A percentile compares a stretch with the other conserved stretches of the same genome.
Evolutionary conservation across 495 filamentous ascomycete genomes (phyloP).

Genomic region (Amphirosellinia nigrospora): DNA sequence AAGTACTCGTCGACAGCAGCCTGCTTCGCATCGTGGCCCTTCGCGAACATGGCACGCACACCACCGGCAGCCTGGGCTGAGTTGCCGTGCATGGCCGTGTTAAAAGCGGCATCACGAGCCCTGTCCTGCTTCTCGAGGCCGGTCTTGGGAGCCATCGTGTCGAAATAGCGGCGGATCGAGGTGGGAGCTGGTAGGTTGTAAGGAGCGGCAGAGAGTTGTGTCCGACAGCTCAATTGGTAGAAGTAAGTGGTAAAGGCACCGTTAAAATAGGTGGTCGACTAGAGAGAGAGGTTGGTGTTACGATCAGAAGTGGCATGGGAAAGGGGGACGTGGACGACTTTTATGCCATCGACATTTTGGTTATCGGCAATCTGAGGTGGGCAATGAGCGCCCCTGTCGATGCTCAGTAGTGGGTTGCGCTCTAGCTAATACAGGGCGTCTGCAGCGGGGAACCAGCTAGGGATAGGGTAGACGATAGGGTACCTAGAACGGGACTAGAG

Average conservation of each 20-base stretch:
- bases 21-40: conserved; percentile 82
- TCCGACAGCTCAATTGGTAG: conserved; percentile 1
- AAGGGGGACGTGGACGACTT: conserved; percentile 26
- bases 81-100: conserved; percentile 88
- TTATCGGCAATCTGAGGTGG: conserved; percentile 7
- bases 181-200: conserved; percentile 10
- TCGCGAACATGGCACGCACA: conserved; percentile 82
- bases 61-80: conserved; percentile 73
- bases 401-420: neutral
- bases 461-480: no score
- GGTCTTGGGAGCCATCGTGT: conserved; percentile 69
- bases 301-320: neutral
- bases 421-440: neutral
- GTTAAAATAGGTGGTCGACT: neutral
- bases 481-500: neutral
- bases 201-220: conserved; percentile 10
- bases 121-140: conserved; percentile 85
- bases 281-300: conserved; percentile 12
- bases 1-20: conserved; percentile 97
- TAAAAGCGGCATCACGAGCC: conserved; percentile 89
- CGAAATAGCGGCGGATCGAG: conserved; percentile 32
- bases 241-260: neutral
- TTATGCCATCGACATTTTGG: conserved; percentile 26
- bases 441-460: neutral
- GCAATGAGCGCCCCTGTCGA: neutral